Percentiles rank a stretch among this genome's conserved stretches.
phyloP scores from a whole-genome alignment of 2,329 filamentous ascomycete species.

The Cytospora leucostoma region DNA sequence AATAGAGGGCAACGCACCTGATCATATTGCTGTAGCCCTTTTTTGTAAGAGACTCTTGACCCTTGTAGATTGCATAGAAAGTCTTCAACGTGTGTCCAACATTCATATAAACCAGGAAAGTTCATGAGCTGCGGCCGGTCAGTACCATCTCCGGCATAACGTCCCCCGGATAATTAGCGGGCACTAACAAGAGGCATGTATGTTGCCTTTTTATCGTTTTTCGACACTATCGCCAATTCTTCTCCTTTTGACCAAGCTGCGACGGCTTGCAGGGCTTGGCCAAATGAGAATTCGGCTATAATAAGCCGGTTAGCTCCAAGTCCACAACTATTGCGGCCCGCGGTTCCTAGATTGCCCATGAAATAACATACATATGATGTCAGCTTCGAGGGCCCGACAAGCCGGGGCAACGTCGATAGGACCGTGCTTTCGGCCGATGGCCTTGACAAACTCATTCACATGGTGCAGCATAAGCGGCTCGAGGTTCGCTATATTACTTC shows the following conservation, averaged over 20 bases:
- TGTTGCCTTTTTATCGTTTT: slow-evolving; percentile 36
- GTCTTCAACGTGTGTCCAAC: slow-evolving; percentile 4
- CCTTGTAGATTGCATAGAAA: not conserved
- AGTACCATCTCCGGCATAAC: too few relatives aligned
- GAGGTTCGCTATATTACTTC: slow-evolving; percentile 33
- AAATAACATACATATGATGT: slow-evolving; percentile 15
- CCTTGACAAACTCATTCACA: slow-evolving; percentile 27
- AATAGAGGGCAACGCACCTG: not conserved
- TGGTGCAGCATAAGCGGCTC: slow-evolving; percentile 33
- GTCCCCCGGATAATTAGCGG: rapidly evolving
- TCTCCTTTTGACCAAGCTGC: slow-evolving; percentile 31
- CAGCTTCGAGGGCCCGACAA: slow-evolving; percentile 20
- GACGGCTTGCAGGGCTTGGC: slow-evolving; percentile 31
- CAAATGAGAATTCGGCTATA: slow-evolving; percentile 35
- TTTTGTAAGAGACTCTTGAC: slow-evolving; percentile 2
- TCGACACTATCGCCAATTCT: slow-evolving; percentile 32
- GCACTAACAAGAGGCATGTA: slow-evolving; percentile 32
- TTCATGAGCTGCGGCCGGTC: slow-evolving; percentile 7
- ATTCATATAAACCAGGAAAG: not conserved
- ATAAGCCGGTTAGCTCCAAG: not conserved
- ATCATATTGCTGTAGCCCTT: slow-evolving; percentile 7
- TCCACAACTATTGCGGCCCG: too few relatives aligned
- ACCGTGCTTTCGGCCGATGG: not conserved
- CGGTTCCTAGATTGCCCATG: too few relatives aligned
- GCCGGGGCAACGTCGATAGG: slow-evolving; percentile 14